These are phyloP conservation scores for Schwanniomyces pseudopolymorphus DNA, from an alignment of 805 yeast species.

Conservation along the genomic window DNA sequence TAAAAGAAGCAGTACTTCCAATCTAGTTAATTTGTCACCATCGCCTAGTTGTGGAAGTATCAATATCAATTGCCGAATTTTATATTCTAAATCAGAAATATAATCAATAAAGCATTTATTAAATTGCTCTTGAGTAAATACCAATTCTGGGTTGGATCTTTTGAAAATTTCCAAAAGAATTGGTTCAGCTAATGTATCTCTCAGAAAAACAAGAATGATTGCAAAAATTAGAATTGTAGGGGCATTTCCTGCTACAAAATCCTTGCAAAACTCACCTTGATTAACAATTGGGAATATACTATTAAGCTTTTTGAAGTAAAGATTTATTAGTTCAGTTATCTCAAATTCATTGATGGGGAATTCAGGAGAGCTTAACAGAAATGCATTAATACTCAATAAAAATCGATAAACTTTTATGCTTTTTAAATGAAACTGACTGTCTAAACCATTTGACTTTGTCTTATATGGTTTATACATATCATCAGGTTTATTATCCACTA, in stretches of 20 bases:
- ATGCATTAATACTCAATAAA: constrained; percentile 27
- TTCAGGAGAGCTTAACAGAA: constrained; percentile 25
- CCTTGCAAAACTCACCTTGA: constrained; percentile 27
- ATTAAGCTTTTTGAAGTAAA: constrained; percentile 33
- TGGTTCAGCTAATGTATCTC: constrained; percentile 27
- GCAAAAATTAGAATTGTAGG: constrained; percentile 23
- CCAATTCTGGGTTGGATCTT: constrained; percentile 4
- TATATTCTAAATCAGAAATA: constrained; percentile 25
- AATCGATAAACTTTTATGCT: constrained; percentile 13
- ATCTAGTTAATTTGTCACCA: constrained; percentile 22
- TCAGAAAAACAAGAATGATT: constrained; percentile 25
- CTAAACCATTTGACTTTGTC: not conserved
- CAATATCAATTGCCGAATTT: constrained; percentile 31
- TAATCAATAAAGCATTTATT: constrained; percentile 11
- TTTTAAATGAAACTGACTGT: constrained; percentile 13
- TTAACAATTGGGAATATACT: constrained; percentile 32
- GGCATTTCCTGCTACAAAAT: constrained; percentile 16
- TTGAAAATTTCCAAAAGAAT: constrained; percentile 20
- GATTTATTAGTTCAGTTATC: constrained; percentile 17
- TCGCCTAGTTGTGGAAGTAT: constrained; percentile 32
- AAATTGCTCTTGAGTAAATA: constrained; percentile 5
- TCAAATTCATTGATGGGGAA: constrained; percentile 19
- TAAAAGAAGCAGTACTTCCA: constrained; percentile 23
- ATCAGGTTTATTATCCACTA: constrained; percentile 12
- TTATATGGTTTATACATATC: constrained; percentile 6